Conservation (phyloP, 306 rosid genomes). For the Potentilla sterilis region DNA sequence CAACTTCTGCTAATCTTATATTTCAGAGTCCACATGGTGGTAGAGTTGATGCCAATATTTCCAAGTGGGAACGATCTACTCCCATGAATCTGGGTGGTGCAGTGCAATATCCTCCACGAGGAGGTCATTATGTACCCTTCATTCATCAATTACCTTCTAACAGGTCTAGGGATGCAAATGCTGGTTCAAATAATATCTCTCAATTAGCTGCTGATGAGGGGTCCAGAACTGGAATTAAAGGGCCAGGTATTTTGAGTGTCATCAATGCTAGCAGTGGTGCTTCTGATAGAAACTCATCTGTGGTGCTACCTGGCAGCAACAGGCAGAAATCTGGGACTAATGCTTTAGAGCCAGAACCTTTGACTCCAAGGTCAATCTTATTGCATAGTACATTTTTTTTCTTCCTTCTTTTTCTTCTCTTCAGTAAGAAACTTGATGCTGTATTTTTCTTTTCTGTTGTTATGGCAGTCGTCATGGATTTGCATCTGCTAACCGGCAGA, state of each 20-base stretch:
- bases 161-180: constrained; percentile 64
- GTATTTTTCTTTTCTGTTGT: constrained; percentile 23
- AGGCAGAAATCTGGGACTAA: constrained; percentile 55
- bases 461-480: constrained; percentile 65
- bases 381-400: constrained; percentile 2
- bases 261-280: constrained; percentile 43
- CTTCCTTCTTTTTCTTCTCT: not conserved
- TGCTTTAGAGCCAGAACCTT: constrained; percentile 57
- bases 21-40: constrained; percentile 66
- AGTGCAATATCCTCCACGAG: constrained; percentile 60
- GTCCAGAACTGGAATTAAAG: constrained; percentile 93
- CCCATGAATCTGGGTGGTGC: constrained; percentile 64
- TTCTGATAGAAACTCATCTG: constrained; percentile 61
- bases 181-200: constrained; percentile 71
- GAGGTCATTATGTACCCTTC: constrained; percentile 52
- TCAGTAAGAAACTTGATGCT: constrained; percentile 27
- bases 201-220: constrained; percentile 97
- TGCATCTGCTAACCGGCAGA: constrained; percentile 68
- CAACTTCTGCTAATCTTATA: constrained; percentile 53
- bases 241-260: constrained; percentile 75
- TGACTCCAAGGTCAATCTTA: constrained; percentile 49
- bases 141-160: constrained; percentile 63
- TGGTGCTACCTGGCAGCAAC: constrained; percentile 51
- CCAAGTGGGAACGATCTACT: constrained; percentile 64
- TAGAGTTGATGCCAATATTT: constrained; percentile 43